Base-by-base conservation (phyloP, 805 yeast genomes). In the Candida xyloterini region DNA sequence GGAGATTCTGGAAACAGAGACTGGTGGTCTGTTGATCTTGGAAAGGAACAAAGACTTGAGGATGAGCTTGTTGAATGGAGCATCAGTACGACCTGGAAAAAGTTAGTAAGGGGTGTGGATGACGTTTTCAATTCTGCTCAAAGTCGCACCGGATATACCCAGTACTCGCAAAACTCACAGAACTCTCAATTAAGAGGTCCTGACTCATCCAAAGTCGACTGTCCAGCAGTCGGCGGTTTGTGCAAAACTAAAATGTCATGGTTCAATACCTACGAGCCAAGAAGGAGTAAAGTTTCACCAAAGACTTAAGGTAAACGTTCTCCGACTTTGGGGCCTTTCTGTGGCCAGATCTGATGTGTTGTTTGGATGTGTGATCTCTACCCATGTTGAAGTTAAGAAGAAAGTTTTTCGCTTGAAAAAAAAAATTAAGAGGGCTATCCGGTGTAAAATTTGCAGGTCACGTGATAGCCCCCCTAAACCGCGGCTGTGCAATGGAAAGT, bases 21-120 rank as follows among this genome's bases (percentile, higher is more conserved):
- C 99, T 54, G 99, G 99, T 66, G 98, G 99, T 79, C 96, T 88
- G 97, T 93, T 93, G 73, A 82, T 76, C 91, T 93, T 93, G 59
- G 98, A 91, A 67, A 93, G 79, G 88, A 88, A 93, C 73, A 93
- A 83, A 68, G 91, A 78, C 73, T 75, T 88, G 71, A 93, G 84
- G 76, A 93, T 73, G 63, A 90, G 88, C 82, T 86, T 88, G 96
- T 93, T 93, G 95, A 93, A 93, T 68, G 90, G 82, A 74, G 95
- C 88, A 72, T 90, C 97, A 65, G 98, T 91, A 79, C 99, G 96
- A 79, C 96, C 95, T 76, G 59, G 43, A 48, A 35, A 8, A 34
- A 49, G 77, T 71, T 51, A 53, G 57, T 56, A 57, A 38, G 26
- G 21, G 35, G 35, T n/a, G 15, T 38, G 42, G 42, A 38, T 38